Percentiles rank a stretch among this genome's conserved stretches.
phyloP scores from a whole-genome alignment of 2,329 filamentous ascomycete species.

The Eutypa lata region DNA sequence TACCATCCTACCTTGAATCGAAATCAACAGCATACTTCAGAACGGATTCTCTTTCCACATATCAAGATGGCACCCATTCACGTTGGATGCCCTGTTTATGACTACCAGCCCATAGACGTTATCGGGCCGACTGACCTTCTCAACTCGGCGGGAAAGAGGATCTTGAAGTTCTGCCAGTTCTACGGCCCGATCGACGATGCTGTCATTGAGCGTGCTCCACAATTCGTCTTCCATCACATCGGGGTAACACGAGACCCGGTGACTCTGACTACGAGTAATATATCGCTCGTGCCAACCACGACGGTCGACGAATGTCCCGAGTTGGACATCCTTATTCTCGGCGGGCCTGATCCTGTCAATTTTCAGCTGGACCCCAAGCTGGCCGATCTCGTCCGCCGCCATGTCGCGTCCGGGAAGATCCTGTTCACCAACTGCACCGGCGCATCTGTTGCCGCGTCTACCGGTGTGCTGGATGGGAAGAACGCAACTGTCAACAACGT shows the following conservation, averaged over 20 bases:
- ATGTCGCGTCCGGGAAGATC: slow-evolving; percentile 33
- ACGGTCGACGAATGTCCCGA: slow-evolving; percentile 33
- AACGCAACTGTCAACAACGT: slow-evolving; percentile 41
- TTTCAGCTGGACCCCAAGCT: slow-evolving; percentile 28
- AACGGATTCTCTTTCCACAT: too few relatives aligned
- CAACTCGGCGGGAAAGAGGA: slow-evolving; percentile 19
- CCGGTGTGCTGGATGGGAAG: slow-evolving; percentile 39
- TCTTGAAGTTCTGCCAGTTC: slow-evolving; percentile 7
- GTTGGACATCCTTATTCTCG: slow-evolving; percentile 35
- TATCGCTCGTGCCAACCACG: slow-evolving; percentile 23
- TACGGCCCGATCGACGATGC: slow-evolving; percentile 16
- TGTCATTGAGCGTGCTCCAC: slow-evolving; percentile 19
- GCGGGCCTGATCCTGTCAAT: slow-evolving; percentile 24
- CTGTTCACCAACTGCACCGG: slow-evolving; percentile 38
- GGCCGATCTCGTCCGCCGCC: slow-evolving; percentile 29
- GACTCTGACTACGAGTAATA: neutral
- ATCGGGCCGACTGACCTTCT: slow-evolving; percentile 30
- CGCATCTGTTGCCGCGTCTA: slow-evolving; percentile 24
- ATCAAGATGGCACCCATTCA: slow-evolving; percentile 19
- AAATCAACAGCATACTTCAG: too few relatives aligned
- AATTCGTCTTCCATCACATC: slow-evolving; percentile 33
- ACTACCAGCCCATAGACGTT: slow-evolving; percentile 32
- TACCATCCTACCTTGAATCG: too few relatives aligned
- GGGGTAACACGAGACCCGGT: slow-evolving; percentile 29
- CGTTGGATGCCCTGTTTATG: slow-evolving; percentile 24